Evolutionary conservation across 306 rosid species (phyloP), one percentile per base, ranked within the genome.

Genomic region (Gillenia trifoliata): DNA sequence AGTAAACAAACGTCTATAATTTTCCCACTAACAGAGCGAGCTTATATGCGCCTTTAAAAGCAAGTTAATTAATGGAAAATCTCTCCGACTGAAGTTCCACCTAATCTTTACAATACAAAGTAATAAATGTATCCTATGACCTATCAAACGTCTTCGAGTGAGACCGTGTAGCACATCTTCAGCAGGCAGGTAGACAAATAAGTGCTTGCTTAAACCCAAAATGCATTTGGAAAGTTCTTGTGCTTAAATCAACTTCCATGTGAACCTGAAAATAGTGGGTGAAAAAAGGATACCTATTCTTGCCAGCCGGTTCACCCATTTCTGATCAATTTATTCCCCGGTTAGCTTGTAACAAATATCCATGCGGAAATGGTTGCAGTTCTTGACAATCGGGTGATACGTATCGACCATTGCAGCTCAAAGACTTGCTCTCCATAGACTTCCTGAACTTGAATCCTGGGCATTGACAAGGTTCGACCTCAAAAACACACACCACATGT

Each of bases 341-440:
- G 98, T 94, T 57, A 94, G 82, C 85, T 83, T 89, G 88, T 82
- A 62, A 77, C 98, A 94, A 7, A 94, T 85, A 75, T 94, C 98
- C 84, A 77, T 91, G 93, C 97, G 91, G 85, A 94, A 94, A 77
- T 94, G 98, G 81, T 94, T 94, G 78, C 98, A 94, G 74, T 94
- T 94, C 89, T 94, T 94, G 78, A 82, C 96, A 76, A 91, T 94
- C 65, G 91, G 83, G 80, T 94, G 98, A 81, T 94, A 94, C 2
- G 93, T 80, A 83, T 94, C 96, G n/a, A 0, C 98, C 98, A 11
- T 90, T 90, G 85, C 91, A 94, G 79, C 77, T 87, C 8, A 83
- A 79, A 3, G 97, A 86, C 65, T 85, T 88, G 62, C 82, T 78
- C 80, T 91, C 98, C 95, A 94, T 88, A 29, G 98, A 91, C 87